A percentile compares a stretch with the other conserved stretches of the same genome.
These are phyloP conservation scores for Cladosporium sp. DNA, from an alignment of 2,329 filamentous ascomycete species.

Conservation along the genomic window DNA sequence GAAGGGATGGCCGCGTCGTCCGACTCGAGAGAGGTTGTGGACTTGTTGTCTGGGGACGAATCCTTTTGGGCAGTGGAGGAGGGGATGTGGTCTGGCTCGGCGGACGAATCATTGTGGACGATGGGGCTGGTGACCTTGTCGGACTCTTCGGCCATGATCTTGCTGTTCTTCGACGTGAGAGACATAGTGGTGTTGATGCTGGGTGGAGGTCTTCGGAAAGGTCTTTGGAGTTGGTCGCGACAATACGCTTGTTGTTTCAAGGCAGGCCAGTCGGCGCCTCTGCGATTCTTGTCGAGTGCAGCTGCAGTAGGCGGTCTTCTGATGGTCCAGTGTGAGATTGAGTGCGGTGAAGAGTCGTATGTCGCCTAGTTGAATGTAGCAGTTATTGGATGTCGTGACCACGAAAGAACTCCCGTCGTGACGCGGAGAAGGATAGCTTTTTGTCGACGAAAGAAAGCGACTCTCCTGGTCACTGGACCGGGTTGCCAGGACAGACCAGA, in stretches of 20 bases:
- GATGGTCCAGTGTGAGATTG: background rate
- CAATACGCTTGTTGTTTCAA: background rate
- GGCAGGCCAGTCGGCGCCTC: background rate
- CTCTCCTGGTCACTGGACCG: background rate
- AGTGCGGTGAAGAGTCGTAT: background rate
- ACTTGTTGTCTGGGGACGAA: background rate
- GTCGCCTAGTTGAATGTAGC: background rate
- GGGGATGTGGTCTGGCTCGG: background rate
- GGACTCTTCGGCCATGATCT: background rate
- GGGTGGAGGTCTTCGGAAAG: background rate
- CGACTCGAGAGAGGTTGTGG: background rate
- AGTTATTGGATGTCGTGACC: background rate
- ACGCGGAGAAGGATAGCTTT: background rate
- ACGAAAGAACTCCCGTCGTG: background rate
- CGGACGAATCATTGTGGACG: background rate
- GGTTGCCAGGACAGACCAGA: background rate
- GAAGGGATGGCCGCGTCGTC: background rate
- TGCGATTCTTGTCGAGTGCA: background rate
- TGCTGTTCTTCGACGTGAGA: background rate
- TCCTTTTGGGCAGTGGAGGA: background rate
- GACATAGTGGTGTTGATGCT: background rate
- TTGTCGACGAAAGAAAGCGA: background rate
- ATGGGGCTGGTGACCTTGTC: background rate
- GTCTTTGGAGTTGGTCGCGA: background rate
- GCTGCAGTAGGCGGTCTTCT: background rate